Evolutionary conservation across 176 grass and related monocot species (phyloP), one percentile per base, ranked within the genome.

Genomic region (Tillandsia fasciculata): DNA sequence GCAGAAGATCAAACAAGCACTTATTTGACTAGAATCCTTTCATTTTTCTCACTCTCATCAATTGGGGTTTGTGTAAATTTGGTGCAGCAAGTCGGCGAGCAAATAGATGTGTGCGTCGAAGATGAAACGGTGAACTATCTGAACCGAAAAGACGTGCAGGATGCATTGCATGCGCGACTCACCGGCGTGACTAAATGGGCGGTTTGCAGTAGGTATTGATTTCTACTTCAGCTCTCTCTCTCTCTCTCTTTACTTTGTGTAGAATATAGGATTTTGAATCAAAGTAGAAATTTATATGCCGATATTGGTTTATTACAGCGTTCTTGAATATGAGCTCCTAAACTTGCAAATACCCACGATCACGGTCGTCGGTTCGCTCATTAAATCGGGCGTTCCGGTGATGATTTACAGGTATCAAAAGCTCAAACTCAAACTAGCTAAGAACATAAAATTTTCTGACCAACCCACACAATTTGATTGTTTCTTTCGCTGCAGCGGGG

Each of bases 101-200:
- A 69, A 3, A 90, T 99, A 8, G 94, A 99, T 58, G 94, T 99
- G 0, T 99, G 94, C 72, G 90, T 99, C 29, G 94, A 99, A 79
- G 94, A 99, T 13, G 89, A 99, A 84, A 99, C 89, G 7, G 85
- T 93, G 69, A 86, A 87, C 57, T 99, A 99, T 64, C 79, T 99
- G 51, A 99, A 99, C 77, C 74, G 87, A 65, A 87, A 81, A 67
- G 94, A 93, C 73, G 94, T 99, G 1, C 82, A 93, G 82, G 75
- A 89, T 29, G 83, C 82, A 17, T 64, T 99, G 17, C 86, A 93
- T 77, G 87, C 87, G 0, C 74, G 77, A 67, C 94, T 99, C 48
- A 79, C 86, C 9, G 87, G 89, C 6, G 84, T 99, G 1, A 27
- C 84, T n/a, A 86, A 81, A 9, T 99, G 94, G 94, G 80, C 72